These are phyloP conservation scores for Tolypocladium pustulatum DNA, from an alignment of 2,329 filamentous ascomycete genomes.

Conservation along the genomic window DNA sequence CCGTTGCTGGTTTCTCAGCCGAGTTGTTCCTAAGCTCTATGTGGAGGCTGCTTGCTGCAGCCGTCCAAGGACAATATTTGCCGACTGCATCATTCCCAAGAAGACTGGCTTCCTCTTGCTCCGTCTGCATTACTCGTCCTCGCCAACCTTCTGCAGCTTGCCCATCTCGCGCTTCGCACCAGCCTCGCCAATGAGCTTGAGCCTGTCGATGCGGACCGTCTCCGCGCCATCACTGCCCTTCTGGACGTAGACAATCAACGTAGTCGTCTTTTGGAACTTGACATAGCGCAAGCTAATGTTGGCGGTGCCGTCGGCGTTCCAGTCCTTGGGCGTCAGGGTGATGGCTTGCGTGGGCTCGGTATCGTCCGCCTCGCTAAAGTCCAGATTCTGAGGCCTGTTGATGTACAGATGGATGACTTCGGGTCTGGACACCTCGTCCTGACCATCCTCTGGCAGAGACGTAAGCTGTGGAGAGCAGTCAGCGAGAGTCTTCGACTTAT, in stretches of 20 bases:
- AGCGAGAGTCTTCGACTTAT: constrained; percentile 3
- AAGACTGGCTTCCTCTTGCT: neutral
- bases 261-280: constrained; percentile 93
- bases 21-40: neutral
- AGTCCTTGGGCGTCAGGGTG: constrained; percentile 64
- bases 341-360: constrained; percentile 71
- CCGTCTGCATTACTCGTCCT: constrained; percentile 44
- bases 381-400: constrained; percentile 81
- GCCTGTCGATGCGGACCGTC: constrained; percentile 71
- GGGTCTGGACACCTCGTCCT: constrained; percentile 71
- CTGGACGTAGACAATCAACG: constrained; percentile 77
- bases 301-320: constrained; percentile 69
- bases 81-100: neutral
- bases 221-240: constrained; percentile 77
- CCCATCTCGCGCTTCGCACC: constrained; percentile 90
- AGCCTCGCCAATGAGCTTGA: constrained; percentile 75
- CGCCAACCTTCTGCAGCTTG: constrained; percentile 88
- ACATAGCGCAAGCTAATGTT: constrained; percentile 74
- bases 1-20: neutral
- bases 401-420: constrained; percentile 76
- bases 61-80: neutral
- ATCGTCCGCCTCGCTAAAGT: constrained; percentile 91
- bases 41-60: neutral
- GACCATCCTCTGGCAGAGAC: constrained; percentile 59
- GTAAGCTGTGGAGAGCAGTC: constrained; percentile 55